These are phyloP conservation scores for Rhizophora mangle DNA, from an alignment of 345 rosid species.

Conservation along the genomic window DNA sequence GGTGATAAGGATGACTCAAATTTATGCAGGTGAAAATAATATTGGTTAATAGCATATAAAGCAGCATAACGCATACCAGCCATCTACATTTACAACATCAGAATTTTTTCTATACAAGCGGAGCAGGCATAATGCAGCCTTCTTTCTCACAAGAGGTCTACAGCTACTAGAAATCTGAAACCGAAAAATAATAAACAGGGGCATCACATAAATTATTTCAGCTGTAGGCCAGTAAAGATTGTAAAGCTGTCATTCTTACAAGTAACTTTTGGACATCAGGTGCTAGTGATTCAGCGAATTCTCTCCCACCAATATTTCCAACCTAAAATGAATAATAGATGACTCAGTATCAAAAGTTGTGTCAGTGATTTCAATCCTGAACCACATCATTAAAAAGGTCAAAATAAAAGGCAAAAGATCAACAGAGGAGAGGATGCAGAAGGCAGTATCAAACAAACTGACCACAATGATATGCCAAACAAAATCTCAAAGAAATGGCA, in stretches of 20 bases:
- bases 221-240: constrained; percentile 12
- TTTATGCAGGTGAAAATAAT: constrained; percentile 5
- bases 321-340: constrained; percentile 51
- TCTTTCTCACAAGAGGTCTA: constrained; percentile 97
- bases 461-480: too few relatives aligned
- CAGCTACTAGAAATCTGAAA: constrained; percentile 96
- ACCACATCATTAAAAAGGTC: neutral
- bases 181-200: constrained; percentile 10
- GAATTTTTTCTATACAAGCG: constrained; percentile 96
- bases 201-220: constrained; percentile 14
- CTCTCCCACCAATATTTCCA: constrained; percentile 99
- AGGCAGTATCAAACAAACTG: neutral
- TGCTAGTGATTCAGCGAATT: constrained; percentile 95
- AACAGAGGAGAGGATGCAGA: neutral
- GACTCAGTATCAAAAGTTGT: neutral
- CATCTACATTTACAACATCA: constrained; percentile 89
- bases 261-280: constrained; percentile 97
- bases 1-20: constrained; percentile 19
- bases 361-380: neutral
- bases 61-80: constrained; percentile 61
- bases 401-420: neutral
- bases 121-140: constrained; percentile 93
- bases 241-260: constrained; percentile 47
- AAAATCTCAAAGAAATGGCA: too few relatives aligned
- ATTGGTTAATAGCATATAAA: neutral